Evolutionary conservation across 371 early-diverging fungal genomes (phyloP), one percentile per base, ranked within the genome.

Genomic region (Mucor saturninus): DNA sequence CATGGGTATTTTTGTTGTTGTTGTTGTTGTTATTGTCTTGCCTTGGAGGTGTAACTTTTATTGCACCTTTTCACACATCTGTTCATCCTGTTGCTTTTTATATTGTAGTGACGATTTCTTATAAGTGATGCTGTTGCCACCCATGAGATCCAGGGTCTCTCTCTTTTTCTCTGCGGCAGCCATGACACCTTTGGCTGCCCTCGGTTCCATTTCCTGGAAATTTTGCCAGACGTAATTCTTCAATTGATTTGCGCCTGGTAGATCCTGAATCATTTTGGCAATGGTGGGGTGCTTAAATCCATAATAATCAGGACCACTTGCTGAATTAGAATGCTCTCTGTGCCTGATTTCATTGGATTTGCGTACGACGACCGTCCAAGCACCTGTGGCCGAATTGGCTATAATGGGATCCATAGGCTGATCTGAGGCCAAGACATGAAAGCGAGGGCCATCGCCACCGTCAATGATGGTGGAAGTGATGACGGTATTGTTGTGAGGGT

Each of bases 271-370:
- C 83, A 94, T 79, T 67, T 89, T 93, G n/a, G 90, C 87, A 58
- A 96, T 91, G 8, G 93, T 92, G 2, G 95, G 92, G 50, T 93
- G 91, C 38, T 94, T 86, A 59, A 95, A 90, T 0, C 96, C 97
- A 76, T 89, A 95, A 62, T 91, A 94, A 63, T 96, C 97, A 2
- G 96, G 95, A 1, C 97, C 97, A 8, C 90, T 90, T 0, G 92
- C 92, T 8, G 92, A 91, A 50, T 91, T 92, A 29, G 91, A 89
- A 62, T 89, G 90, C 31, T 89, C 90, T 2, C 89, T 82, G 32
- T 91, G 85, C 8, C 93, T 86, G 42, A 96, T 84, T 48, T 85
- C 83, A 55, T 92, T 90, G 4, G 93, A 88, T 11, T 83, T 77
- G 55, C 91, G 90, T 13, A 95, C 86, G 29, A 95, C 86, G 15